Base-by-base conservation (phyloP, 352 stramenopile species). In the Phytophthora tentaculata region DNA sequence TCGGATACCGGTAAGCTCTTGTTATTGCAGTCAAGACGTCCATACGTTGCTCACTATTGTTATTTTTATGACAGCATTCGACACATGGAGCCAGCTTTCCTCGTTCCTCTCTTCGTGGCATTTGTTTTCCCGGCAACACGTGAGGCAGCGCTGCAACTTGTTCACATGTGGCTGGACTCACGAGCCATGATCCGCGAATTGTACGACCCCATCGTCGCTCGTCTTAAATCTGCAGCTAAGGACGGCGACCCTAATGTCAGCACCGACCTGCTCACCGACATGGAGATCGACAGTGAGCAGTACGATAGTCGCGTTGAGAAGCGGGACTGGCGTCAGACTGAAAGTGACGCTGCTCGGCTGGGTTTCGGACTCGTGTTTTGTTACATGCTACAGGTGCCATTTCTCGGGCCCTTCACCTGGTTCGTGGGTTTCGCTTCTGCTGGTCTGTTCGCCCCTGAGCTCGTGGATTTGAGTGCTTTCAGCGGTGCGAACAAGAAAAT, bases 391-490 rank as follows among this genome's bases (percentile, higher is more conserved):
- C 73, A 89, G 50, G 20, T 91, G 10, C 83, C 82, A 16, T 87
- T 86, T 50, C 47, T 92, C 14, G 84, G 84, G 0, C 82, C 84
- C 14, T 89, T 92, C 35, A 67, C 81, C 22, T 92, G 84, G 84
- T 92, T 92, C 51, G 68, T 86, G 23, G 83, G 71, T 0, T 92
- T 92, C 53, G 76, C 84, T 28, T 76, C 82, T 5, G 84, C 84
- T 16, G 84, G 84, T 1, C 56, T 91, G 3, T 80, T 86, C 53
- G 76, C 84, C 0, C 82, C 84, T 1, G 84, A 92, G 48, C 77
- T 92, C 10, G 60, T 92, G n/a, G 79, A 90, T 26, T 61, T 89
- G 26, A 79, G 82, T 28, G 94, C 96, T 35, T 98, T 98, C 64
- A 93, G 84, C 10, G 19, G 60, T 3, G 74, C 45, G 5, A 69